Base-by-base conservation (phyloP, 495 filamentous ascomycete genomes). In the Penicillium parvum region DNA sequence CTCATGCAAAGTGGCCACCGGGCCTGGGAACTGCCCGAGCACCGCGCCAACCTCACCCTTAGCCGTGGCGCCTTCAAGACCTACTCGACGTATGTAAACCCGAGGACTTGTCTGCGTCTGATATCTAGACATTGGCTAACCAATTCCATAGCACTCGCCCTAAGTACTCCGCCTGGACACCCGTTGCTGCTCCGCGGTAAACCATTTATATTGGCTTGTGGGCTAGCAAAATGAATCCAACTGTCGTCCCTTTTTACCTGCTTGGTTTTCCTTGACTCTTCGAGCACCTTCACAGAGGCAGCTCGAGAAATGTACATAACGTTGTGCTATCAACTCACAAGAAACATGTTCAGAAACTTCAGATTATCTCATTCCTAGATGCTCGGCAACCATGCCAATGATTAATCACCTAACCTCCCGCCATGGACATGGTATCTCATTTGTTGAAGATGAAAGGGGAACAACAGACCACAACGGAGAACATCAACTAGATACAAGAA, bases 1-100 rank as follows among this genome's bases (percentile, higher is more conserved):
- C 52, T 90, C 48, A 50, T 90, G 54, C 76, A 83, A 58, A 73
- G 78, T 18, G 70, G 77, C 40, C 58, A 75, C 26, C 76, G 88
- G 27, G 55, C 65, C 20, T 97, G 90, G 92, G 89, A 95, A 52
- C 61, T 76, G 18, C 71, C 74, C 23, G 78, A 83, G 39, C 90
- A 92, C 60, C 68, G 82, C 32, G 80, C 85, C 34, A 94, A 84
- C 61, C 63, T 79, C 49, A 95, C 92, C 11, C 64, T 73, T 30
- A 81, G 71, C 37, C 79, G 86, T 39, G 88, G 75, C 40, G 90
- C 89, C 8, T 99, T 79, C 73, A 91, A 85, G 73, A 78, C 94
- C 11, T 99, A 96, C 63, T 94, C 77, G 66, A 98, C 92, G 91
- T 96, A 62, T 57, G 86, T 81, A 21, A 5, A 18, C 21, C 21